Conservation (phyloP, 2,329 filamentous ascomycete genomes). For the Arthrobotrys sphaeroides region DNA sequence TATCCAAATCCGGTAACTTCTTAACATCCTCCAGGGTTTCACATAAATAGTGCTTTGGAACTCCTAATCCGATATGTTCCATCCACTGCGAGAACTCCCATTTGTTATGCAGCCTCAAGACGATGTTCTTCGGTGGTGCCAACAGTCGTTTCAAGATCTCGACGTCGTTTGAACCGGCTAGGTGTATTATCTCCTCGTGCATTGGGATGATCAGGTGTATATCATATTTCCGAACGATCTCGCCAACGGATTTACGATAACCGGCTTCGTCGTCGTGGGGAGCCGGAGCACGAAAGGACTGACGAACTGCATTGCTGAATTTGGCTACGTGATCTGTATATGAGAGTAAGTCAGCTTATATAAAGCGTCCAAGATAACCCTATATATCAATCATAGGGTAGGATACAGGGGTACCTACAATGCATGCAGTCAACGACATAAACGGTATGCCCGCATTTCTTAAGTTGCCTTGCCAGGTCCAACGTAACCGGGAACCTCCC, state of each 20-base stretch:
- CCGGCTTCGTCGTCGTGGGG: conserved; percentile 55
- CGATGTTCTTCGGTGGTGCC: conserved; percentile 57
- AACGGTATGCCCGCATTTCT: conserved; percentile 55
- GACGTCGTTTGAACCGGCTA: conserved; percentile 56
- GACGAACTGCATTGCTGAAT: conserved; percentile 56
- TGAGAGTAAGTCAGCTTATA: too few species aligned
- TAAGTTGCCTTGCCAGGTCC: conserved; percentile 57
- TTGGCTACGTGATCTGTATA: conserved; percentile 56
- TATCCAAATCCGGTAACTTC: conserved; percentile 29
- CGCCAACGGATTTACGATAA: conserved; percentile 52
- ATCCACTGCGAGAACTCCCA: conserved; percentile 58
- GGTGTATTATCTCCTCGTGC: conserved; percentile 59
- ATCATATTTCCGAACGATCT: conserved; percentile 50
- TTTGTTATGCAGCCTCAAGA: conserved; percentile 59
- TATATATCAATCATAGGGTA: too few species aligned
- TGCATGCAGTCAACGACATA: conserved; percentile 58
- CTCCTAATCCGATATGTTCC: conserved; percentile 55
- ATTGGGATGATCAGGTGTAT: conserved; percentile 58
- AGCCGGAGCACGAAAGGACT: conserved; percentile 54
- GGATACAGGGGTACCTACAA: conserved; percentile 28
- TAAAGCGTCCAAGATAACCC: too few species aligned
- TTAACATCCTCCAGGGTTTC: conserved; percentile 55
- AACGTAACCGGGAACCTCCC: conserved; percentile 58
- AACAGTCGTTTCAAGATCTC: conserved; percentile 57
- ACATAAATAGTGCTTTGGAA: conserved; percentile 57